Percentiles rank a stretch among this genome's conserved stretches.
phyloP scores from a whole-genome alignment of 2,329 filamentous ascomycete species.

The Cladosporium oxysporum region DNA sequence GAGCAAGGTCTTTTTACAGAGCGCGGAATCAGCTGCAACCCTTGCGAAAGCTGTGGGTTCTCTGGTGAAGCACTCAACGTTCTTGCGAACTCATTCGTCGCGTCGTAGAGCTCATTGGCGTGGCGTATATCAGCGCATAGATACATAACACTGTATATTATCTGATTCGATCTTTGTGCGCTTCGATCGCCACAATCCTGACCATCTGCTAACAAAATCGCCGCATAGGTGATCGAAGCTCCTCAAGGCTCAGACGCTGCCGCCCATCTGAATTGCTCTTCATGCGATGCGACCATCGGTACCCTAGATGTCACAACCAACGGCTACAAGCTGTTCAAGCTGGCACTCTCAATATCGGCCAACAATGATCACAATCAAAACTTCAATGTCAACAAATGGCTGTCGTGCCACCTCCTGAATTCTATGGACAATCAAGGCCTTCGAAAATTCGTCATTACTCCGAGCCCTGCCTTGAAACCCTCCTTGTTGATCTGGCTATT shows the following conservation, averaged over 20 bases:
- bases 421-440: slow-evolving; percentile 58
- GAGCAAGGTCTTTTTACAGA: slow-evolving; percentile 30
- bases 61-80: slow-evolving; percentile 28
- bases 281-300: slow-evolving; percentile 42
- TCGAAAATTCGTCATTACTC: slow-evolving; percentile 61
- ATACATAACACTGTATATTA: slow-evolving; percentile 33
- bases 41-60: slow-evolving; percentile 28
- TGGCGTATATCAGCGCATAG: slow-evolving; percentile 35
- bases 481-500: slow-evolving; percentile 56
- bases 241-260: neutral
- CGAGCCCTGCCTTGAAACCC: slow-evolving; percentile 24
- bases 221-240: neutral
- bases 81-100: slow-evolving; percentile 35
- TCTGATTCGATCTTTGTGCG: neutral
- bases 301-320: slow-evolving; percentile 45
- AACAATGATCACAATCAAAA: neutral
- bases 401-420: slow-evolving; percentile 58
- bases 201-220: neutral
- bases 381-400: slow-evolving; percentile 43
- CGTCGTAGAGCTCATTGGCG: slow-evolving; percentile 34
- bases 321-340: slow-evolving; percentile 43
- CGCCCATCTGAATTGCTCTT: slow-evolving; percentile 39
- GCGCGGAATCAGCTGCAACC: slow-evolving; percentile 26
- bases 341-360: slow-evolving; percentile 29
- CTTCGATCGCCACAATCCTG: neutral